Conservation (phyloP, 371 early-diverging fungal genomes). For the Rhizopus arrhizus region DNA sequence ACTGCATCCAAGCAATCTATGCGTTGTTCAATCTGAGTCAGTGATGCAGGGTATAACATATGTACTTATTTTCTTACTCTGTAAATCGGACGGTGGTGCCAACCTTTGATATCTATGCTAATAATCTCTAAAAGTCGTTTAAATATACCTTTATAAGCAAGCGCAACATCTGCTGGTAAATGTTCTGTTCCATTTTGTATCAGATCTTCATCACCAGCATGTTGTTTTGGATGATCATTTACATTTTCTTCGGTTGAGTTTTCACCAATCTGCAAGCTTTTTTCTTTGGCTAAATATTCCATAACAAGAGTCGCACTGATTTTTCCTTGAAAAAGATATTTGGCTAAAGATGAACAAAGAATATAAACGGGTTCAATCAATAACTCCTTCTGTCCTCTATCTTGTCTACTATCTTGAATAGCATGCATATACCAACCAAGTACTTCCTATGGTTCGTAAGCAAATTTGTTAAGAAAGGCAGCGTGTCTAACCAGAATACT, state of each 20-base stretch:
- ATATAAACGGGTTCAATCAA: constrained; percentile 64
- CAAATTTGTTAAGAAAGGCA: neutral
- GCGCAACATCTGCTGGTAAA: constrained; percentile 21
- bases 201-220: neutral
- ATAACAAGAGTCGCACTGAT: constrained; percentile 40
- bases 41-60: neutral
- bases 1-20: constrained; percentile 67
- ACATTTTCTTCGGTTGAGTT: too few relatives aligned
- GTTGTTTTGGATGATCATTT: neutral
- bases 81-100: constrained; percentile 71
- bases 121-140: constrained; percentile 53
- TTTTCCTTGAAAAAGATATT: constrained; percentile 47
- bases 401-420: constrained; percentile 41
- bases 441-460: constrained; percentile 33
- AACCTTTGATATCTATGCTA: constrained; percentile 57
- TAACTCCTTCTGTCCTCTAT: constrained; percentile 54
- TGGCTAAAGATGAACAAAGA: constrained; percentile 58
- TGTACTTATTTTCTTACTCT: constrained; percentile 45
- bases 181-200: constrained; percentile 1
- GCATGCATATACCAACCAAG: constrained; percentile 52
- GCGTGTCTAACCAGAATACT: constrained; percentile 2
- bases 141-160: constrained; percentile 50
- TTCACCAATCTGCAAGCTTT: neutral
- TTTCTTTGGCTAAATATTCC: constrained; percentile 6
- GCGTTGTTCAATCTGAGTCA: constrained; percentile 1